Evolutionary conservation across 2,329 filamentous ascomycete species (phyloP).

Genomic region (Diaporthe caulivora): DNA sequence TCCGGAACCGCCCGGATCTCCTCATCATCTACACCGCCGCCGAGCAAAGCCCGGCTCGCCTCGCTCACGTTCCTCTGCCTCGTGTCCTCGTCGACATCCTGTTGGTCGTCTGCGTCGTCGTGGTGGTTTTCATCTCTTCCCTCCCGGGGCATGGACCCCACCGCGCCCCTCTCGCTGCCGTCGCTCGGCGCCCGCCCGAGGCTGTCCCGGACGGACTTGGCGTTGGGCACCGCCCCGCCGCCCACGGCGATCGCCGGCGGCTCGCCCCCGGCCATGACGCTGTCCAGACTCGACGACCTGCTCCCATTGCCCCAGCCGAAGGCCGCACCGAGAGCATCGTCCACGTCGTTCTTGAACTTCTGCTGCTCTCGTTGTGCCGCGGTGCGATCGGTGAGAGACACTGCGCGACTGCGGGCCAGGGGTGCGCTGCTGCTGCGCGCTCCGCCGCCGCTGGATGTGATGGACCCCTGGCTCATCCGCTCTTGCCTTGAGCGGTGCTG

Average conservation of each 20-base stretch:
- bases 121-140: conserved; percentile 23
- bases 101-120: neutral
- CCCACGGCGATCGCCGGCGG: conserved; percentile 41
- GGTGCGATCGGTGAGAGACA: neutral
- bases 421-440: conserved; percentile 8
- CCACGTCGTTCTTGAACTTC: conserved; percentile 45
- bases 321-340: conserved; percentile 49
- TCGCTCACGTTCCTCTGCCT: conserved; percentile 26
- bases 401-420: conserved; percentile 26
- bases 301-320: conserved; percentile 48
- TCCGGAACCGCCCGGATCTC: neutral
- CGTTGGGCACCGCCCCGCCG: conserved; percentile 41
- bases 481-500: conserved; percentile 30
- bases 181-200: conserved; percentile 43
- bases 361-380: conserved; percentile 31
- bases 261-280: conserved; percentile 42
- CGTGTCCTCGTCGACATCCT: neutral
- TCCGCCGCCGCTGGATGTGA: neutral
- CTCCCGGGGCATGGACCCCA: conserved; percentile 23
- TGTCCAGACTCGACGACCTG: conserved; percentile 43
- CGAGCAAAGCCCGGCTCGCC: conserved; percentile 32
- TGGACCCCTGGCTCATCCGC: conserved; percentile 31
- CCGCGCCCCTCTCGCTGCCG: conserved; percentile 40
- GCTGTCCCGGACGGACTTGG: conserved; percentile 38
- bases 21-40: conserved; percentile 1